Conservation (phyloP, 1,284 basidiomycete species). For the Apiotrichum veenhuisii region DNA sequence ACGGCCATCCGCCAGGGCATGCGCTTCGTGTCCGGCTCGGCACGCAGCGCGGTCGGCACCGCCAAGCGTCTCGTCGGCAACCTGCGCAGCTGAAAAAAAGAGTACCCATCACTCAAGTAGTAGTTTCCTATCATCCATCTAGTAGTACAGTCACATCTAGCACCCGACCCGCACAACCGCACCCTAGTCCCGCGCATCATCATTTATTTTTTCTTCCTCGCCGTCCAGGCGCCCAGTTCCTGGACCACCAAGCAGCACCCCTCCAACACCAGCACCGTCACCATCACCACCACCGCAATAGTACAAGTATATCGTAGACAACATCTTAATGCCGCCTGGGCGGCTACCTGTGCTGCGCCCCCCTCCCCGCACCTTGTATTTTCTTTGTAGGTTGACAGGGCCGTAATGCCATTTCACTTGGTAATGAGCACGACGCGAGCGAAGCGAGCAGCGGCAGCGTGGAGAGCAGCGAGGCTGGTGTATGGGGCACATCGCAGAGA, state of each 20-base stretch:
- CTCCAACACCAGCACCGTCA: not conserved
- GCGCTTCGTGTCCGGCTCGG: slow-evolving; percentile 19
- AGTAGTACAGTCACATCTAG: too few species aligned
- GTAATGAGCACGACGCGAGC: not conserved
- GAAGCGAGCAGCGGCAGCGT: not conserved
- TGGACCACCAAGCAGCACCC: not conserved
- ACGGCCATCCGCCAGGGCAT: slow-evolving; percentile 31
- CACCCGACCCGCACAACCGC: not conserved
- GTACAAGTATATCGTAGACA: not conserved
- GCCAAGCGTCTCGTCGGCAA: slow-evolving; percentile 9
- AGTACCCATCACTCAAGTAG: not conserved
- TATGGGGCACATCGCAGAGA: too few species aligned
- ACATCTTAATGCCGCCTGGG: not conserved
- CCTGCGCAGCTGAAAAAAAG: not conserved
- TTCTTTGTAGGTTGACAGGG: slow-evolving; percentile 3
- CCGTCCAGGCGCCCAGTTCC: too few species aligned
- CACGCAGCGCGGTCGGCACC: slow-evolving; percentile 3
- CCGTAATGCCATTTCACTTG: slow-evolving; percentile 4
- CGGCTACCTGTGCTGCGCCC: not conserved
- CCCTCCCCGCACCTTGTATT: not conserved
- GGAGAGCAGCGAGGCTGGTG: not conserved
- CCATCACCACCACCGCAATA: not conserved
- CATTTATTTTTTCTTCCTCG: not conserved
- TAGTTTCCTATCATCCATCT: too few species aligned
- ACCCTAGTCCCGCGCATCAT: too few species aligned